Evolutionary conservation across 2,329 filamentous ascomycete genomes (phyloP).

Genomic region (Fusarium denticulatum): DNA sequence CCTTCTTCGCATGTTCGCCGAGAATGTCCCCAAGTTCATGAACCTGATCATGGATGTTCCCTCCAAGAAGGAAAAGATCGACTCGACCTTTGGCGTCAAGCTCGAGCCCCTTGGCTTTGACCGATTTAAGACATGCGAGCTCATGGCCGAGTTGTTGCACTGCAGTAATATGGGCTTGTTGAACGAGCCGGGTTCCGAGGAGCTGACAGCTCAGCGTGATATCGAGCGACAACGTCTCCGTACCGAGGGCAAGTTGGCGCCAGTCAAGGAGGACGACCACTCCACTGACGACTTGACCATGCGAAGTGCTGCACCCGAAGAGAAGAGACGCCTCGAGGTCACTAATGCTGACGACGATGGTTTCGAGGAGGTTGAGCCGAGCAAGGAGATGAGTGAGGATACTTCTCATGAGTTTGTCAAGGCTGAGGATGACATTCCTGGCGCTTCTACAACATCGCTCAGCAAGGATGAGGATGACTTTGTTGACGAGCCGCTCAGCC

Average conservation of each 20-base stretch:
- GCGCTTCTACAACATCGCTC: slow-evolving; percentile 44
- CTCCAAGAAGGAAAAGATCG: slow-evolving; percentile 77
- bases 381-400: slow-evolving; percentile 77
- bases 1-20: slow-evolving; percentile 86
- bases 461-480: slow-evolving; percentile 76
- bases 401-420: slow-evolving; percentile 75
- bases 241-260: slow-evolving; percentile 74
- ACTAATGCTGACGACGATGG: slow-evolving; percentile 88
- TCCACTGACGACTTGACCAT: slow-evolving; percentile 69
- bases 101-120: slow-evolving; percentile 97
- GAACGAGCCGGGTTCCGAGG: slow-evolving; percentile 90
- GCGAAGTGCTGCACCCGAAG: slow-evolving; percentile 63
- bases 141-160: slow-evolving; percentile 97
- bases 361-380: slow-evolving; percentile 86
- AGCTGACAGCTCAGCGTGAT: slow-evolving; percentile 83
- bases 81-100: slow-evolving; percentile 87
- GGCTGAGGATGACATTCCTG: slow-evolving; percentile 62
- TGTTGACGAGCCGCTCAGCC: slow-evolving; percentile 80
- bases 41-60: slow-evolving; percentile 82
- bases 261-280: slow-evolving; percentile 52
- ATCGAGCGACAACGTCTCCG: slow-evolving; percentile 82
- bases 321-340: slow-evolving; percentile 78
- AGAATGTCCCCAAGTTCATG: slow-evolving; percentile 95
- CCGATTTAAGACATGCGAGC: slow-evolving; percentile 97
- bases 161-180: slow-evolving; percentile 98